Conservation (phyloP, 2,329 filamentous ascomycete genomes). For the Aspergillus spinulosporus region DNA sequence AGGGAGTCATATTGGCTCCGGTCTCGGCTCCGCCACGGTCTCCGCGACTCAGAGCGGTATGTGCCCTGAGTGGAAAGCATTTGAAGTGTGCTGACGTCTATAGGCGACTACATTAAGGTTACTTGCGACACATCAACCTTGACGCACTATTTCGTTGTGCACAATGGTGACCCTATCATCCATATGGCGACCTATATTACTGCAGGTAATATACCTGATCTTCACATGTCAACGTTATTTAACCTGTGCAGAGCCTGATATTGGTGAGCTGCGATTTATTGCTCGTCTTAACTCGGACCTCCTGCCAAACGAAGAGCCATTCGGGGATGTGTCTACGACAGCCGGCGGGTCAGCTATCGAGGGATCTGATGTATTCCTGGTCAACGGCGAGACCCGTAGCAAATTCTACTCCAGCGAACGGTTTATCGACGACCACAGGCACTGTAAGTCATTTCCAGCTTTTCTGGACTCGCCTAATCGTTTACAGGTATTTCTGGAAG, state of each 20-base stretch:
- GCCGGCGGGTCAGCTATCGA: conserved; percentile 55
- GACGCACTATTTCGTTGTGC: conserved; percentile 65
- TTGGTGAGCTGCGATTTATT: conserved; percentile 66
- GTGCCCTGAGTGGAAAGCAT: neutral
- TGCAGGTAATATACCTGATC: conserved; percentile 28
- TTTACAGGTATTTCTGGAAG: conserved; percentile 34
- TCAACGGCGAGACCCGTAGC: conserved; percentile 63
- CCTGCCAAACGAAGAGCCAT: conserved; percentile 56
- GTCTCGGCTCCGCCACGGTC: conserved; percentile 60
- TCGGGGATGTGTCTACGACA: conserved; percentile 58
- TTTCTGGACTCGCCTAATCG: neutral
- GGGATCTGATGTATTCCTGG: conserved; percentile 58
- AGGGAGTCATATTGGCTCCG: conserved; percentile 60
- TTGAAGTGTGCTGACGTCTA: neutral
- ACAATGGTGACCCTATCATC: conserved; percentile 60
- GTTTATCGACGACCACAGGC: conserved; percentile 68
- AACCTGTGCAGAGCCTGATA: conserved; percentile 45
- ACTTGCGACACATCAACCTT: conserved; percentile 61
- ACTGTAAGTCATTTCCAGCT: conserved; percentile 45
- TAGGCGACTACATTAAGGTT: conserved; percentile 57
- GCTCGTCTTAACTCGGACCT: conserved; percentile 57
- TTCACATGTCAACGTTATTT: neutral
- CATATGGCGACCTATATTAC: conserved; percentile 65
- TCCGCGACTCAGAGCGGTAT: conserved; percentile 44
- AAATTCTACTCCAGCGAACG: conserved; percentile 70